phyloP scores from a whole-genome alignment of 2,329 filamentous ascomycete genomes.

The Purpureocillium lavendulum region DNA sequence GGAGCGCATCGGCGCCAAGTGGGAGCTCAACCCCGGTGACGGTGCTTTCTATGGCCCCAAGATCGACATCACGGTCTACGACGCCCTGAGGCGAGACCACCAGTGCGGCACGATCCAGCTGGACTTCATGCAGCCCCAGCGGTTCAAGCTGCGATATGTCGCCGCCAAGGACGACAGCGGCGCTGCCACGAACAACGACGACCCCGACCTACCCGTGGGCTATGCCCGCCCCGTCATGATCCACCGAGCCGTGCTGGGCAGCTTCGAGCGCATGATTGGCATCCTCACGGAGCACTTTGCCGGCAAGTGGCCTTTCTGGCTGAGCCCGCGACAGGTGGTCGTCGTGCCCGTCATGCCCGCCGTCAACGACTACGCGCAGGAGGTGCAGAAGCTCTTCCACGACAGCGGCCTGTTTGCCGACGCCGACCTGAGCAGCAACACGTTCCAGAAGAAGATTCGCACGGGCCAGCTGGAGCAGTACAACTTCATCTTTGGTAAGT shows the following conservation, averaged over 20 bases:
- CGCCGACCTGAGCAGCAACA: conserved; percentile 57
- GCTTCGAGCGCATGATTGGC: conserved; percentile 59
- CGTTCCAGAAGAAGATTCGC: conserved; percentile 83
- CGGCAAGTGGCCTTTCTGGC: conserved; percentile 86
- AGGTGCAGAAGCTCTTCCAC: conserved; percentile 63
- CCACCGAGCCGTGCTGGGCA: conserved; percentile 70
- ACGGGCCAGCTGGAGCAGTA: conserved; percentile 74
- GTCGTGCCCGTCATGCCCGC: conserved; percentile 59
- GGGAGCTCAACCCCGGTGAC: conserved; percentile 90
- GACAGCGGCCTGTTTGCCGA: conserved; percentile 59
- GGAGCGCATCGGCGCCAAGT: conserved; percentile 51
- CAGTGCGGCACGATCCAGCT: conserved; percentile 76
- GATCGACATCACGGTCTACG: conserved; percentile 92
- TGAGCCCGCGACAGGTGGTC: conserved; percentile 71
- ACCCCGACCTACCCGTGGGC: conserved; percentile 50
- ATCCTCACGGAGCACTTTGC: conserved; percentile 79
- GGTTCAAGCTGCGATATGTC: conserved; percentile 32
- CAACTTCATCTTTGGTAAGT: conserved; percentile 70
- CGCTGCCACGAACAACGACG: conserved; percentile 33
- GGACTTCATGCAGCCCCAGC: conserved; percentile 65
- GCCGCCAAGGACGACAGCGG: conserved; percentile 43
- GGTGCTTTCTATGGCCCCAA: conserved; percentile 98
- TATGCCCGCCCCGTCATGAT: conserved; percentile 81
- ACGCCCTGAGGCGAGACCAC: conserved; percentile 66
- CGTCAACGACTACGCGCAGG: conserved; percentile 68